Conservation (phyloP, 306 rosid genomes). For the Castanea sativa region DNA sequence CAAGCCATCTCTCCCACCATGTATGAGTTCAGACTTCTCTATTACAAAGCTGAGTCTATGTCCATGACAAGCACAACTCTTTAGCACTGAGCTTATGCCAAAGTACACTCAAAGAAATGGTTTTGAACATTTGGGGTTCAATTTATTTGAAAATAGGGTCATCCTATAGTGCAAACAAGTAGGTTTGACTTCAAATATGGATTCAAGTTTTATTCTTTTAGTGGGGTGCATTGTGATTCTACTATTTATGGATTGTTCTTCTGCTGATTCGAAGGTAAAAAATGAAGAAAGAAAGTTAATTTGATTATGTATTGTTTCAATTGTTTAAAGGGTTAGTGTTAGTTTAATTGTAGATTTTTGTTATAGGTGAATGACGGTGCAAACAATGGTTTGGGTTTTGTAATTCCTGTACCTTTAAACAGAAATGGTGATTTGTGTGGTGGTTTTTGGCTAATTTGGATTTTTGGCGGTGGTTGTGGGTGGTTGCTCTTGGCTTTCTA, state of each 20-base stretch:
- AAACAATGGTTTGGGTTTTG: constrained; percentile 7
- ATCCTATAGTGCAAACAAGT: constrained; percentile 18
- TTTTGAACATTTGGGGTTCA: constrained; percentile 5
- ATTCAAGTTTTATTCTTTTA: constrained; percentile 28
- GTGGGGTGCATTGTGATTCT: constrained; percentile 30
- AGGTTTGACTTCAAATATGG: constrained; percentile 34
- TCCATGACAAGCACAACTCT: neutral
- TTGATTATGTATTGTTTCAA: neutral
- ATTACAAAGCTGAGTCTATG: neutral
- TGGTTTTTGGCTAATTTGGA: too few species aligned
- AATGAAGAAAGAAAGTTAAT: neutral
- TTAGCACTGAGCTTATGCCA: neutral
- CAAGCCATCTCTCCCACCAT: neutral
- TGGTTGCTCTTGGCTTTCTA: too few species aligned
- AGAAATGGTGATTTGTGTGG: neutral
- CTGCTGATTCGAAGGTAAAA: constrained; percentile 37
- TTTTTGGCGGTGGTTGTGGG: too few species aligned
- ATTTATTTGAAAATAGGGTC: constrained; percentile 4
- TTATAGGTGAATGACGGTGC: constrained; percentile 32
- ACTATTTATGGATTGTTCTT: constrained; percentile 21
- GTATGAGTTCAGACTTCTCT: neutral
- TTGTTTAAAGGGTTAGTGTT: neutral
- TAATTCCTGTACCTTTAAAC: neutral
- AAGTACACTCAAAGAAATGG: neutral
- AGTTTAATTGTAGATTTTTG: constrained; percentile 8